These are phyloP conservation scores for Lipomyces lipofer DNA, from an alignment of 805 yeast species.

Conservation along the genomic window DNA sequence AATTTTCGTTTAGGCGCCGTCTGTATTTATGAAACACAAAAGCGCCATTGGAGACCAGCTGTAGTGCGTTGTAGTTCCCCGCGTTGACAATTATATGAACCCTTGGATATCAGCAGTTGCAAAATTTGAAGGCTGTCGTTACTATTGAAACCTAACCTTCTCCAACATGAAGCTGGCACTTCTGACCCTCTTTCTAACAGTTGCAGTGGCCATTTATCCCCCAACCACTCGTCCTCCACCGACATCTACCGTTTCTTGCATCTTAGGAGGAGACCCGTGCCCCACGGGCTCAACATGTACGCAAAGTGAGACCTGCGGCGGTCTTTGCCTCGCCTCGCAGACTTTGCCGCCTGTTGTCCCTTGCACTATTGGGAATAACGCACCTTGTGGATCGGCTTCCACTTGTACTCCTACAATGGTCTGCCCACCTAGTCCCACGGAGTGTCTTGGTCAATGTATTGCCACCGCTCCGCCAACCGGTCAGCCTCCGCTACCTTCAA, in stretches of 20 bases:
- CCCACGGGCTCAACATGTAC: neutral
- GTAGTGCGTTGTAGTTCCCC: neutral
- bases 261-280: neutral
- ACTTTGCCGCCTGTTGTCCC: neutral
- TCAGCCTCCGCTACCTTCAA: neutral
- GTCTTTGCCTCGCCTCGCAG: neutral
- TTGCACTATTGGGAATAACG: neutral
- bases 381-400: neutral
- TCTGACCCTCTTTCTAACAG: neutral
- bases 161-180: neutral
- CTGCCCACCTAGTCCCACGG: neutral
- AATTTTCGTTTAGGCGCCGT: neutral
- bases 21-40: neutral
- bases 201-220: neutral
- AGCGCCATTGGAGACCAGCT: neutral
- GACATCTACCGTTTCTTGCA: neutral
- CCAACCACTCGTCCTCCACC: neutral
- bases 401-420: conserved; percentile 2
- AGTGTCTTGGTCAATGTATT: neutral
- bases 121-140: neutral
- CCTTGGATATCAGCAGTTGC: neutral
- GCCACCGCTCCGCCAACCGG: conserved; percentile 2
- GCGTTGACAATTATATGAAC: neutral
- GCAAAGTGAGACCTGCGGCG: conserved; percentile 1
- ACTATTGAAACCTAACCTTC: neutral